These are phyloP conservation scores for Blastocystis hominis DNA, from an alignment of 352 stramenopile genomes.

Conservation along the genomic window DNA sequence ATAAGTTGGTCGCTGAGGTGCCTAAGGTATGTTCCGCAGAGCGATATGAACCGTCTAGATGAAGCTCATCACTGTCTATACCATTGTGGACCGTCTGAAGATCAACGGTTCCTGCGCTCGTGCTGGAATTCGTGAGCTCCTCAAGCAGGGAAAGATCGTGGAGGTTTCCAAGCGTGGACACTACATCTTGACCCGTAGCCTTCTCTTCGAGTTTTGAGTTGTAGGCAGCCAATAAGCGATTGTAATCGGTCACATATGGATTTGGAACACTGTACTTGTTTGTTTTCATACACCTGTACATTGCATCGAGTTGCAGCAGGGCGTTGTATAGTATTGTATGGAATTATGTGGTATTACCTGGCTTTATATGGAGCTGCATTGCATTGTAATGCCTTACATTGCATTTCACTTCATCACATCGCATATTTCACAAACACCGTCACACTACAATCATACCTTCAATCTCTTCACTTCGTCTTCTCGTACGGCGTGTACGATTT, in stretches of 20 bases:
- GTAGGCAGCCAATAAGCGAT: constrained; percentile 36
- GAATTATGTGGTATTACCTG: no score
- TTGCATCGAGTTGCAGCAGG: no score
- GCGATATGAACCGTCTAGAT: background rate
- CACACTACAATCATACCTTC: no score
- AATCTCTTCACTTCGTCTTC: background rate
- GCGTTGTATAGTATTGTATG: no score
- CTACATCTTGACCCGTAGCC: constrained; percentile 38
- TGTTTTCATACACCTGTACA: constrained; percentile 12
- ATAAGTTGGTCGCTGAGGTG: constrained; percentile 52
- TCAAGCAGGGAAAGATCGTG: constrained; percentile 56
- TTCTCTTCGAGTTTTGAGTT: background rate
- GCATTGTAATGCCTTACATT: no score
- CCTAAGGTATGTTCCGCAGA: constrained; percentile 12
- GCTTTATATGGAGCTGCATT: no score
- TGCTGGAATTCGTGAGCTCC: constrained; percentile 49
- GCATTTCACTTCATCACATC: no score
- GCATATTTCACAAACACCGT: no score
- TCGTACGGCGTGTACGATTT: constrained; percentile 35
- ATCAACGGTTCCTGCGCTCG: constrained; percentile 57
- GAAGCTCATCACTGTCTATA: constrained; percentile 58
- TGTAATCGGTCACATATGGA: background rate
- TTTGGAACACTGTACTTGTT: constrained; percentile 25
- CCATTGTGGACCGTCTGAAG: constrained; percentile 58
- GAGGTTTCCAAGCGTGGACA: constrained; percentile 54